Percentiles rank a stretch among this genome's conserved stretches.
Evolutionary conservation across 768 basidiomycete species (phyloP).

Genomic region (Panellus pusillus): DNA sequence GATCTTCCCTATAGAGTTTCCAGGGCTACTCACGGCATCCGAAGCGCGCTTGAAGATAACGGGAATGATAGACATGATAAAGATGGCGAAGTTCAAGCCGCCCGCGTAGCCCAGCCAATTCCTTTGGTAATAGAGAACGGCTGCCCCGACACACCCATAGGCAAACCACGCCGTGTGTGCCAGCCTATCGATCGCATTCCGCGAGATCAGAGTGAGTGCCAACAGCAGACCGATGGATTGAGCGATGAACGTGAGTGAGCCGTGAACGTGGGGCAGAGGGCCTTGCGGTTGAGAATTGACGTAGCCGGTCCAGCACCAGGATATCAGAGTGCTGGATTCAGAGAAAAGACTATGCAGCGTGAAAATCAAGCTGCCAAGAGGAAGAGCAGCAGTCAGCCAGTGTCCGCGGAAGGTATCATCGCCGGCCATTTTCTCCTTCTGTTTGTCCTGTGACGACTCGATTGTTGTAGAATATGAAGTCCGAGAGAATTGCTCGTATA

Average conservation of each 20-base stretch:
- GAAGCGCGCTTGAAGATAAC: slow-evolving; percentile 45
- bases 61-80: slow-evolving; percentile 66
- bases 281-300: slow-evolving; percentile 59
- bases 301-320: slow-evolving; percentile 93
- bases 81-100: slow-evolving; percentile 61
- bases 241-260: slow-evolving; percentile 63
- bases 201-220: slow-evolving; percentile 21
- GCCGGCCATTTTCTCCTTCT: not conserved
- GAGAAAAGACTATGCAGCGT: slow-evolving; percentile 70
- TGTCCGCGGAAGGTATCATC: slow-evolving; percentile 13
- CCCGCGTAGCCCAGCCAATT: slow-evolving; percentile 73
- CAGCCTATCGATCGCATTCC: slow-evolving; percentile 28
- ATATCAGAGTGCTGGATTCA: slow-evolving; percentile 75
- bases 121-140: slow-evolving; percentile 55
- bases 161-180: slow-evolving; percentile 53
- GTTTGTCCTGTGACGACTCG: not conserved
- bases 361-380: slow-evolving; percentile 70
- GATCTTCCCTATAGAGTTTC: slow-evolving; percentile 35
- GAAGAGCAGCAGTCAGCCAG: slow-evolving; percentile 42
- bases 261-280: slow-evolving; percentile 71
- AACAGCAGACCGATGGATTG: slow-evolving; percentile 59
- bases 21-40: slow-evolving; percentile 38
- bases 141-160: slow-evolving; percentile 53
- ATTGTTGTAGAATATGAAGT: slow-evolving; percentile 25
- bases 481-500: slow-evolving; percentile 55